Evolutionary conservation across 2,329 filamentous ascomycete species (phyloP).

Genomic region (Phoma sp.): DNA sequence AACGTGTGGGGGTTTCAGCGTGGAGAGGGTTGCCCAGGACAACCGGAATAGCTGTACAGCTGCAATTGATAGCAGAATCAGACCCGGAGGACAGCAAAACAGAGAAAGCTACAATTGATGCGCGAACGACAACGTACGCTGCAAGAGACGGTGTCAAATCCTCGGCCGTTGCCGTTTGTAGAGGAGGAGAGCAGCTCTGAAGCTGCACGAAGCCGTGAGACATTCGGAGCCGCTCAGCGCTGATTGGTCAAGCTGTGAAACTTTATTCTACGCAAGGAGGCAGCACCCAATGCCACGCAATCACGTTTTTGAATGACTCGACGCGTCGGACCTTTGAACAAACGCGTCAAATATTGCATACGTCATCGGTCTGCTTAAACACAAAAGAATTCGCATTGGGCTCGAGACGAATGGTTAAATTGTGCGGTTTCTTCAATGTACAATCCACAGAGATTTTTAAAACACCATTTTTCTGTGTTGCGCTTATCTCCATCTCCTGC

Average conservation of each 20-base stretch:
- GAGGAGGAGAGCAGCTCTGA: conserved; percentile 19
- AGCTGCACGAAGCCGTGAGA: conserved; percentile 26
- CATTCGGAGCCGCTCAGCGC: conserved; percentile 4
- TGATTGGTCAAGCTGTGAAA: conserved; percentile 10
- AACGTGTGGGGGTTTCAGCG: conserved; percentile 16
- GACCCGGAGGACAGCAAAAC: not conserved
- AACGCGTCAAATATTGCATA: conserved; percentile 6
- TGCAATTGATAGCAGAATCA: conserved; percentile 15
- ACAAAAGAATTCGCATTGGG: too few species aligned
- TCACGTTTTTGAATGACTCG: conserved; percentile 16
- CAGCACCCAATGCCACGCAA: conserved; percentile 16
- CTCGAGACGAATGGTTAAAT: too few species aligned
- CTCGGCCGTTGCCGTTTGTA: conserved; percentile 22
- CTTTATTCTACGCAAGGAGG: conserved; percentile 8
- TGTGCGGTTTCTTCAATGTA: too few species aligned
- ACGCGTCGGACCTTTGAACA: not conserved
- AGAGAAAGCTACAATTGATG: conserved; percentile 20
- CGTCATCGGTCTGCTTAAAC: not conserved
- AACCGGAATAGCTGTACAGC: conserved; percentile 19
- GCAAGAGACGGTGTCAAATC: conserved; percentile 15
- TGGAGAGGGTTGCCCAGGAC: conserved; percentile 30
- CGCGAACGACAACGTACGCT: conserved; percentile 17
- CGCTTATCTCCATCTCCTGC: too few species aligned
- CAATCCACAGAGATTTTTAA: too few species aligned
- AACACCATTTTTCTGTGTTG: too few species aligned